Conservation (phyloP, 2,329 filamentous ascomycete genomes). For the Shiraia bambusicola region DNA sequence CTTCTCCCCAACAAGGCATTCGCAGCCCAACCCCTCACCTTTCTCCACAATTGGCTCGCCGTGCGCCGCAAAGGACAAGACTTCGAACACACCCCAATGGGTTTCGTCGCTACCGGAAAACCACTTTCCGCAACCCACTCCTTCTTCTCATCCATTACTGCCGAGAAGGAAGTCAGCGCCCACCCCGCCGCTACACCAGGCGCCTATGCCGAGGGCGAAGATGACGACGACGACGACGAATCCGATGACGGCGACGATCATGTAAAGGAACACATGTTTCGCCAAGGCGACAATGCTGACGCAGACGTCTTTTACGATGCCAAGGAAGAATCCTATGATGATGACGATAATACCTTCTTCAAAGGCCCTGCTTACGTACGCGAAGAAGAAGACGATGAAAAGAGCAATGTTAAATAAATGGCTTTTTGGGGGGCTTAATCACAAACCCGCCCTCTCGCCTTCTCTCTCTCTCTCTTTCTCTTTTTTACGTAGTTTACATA, state of each 20-base stretch:
- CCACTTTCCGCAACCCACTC: conserved; percentile 50
- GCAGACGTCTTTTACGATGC: background rate
- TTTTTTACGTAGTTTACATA: too few species aligned
- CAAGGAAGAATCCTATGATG: conserved; percentile 6
- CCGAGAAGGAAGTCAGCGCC: background rate
- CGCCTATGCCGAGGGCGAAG: background rate
- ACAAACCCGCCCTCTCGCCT: too few species aligned
- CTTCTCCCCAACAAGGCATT: conserved; percentile 15
- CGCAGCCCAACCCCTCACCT: conserved; percentile 29
- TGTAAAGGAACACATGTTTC: conserved; percentile 10
- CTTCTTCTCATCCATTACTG: conserved; percentile 49
- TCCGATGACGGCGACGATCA: conserved; percentile 10
- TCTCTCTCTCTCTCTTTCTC: too few species aligned
- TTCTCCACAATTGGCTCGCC: conserved; percentile 59
- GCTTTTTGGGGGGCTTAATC: too few species aligned
- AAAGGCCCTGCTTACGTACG: conserved; percentile 1
- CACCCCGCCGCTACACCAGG: background rate
- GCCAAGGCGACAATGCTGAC: background rate
- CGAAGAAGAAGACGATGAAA: background rate
- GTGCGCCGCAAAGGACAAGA: conserved; percentile 59
- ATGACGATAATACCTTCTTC: conserved; percentile 9
- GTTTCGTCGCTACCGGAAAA: conserved; percentile 57
- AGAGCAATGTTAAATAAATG: too few species aligned
- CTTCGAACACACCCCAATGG: conserved; percentile 61
- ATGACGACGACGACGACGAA: conserved; percentile 5